Percentiles rank a stretch among this genome's conserved stretches.
phyloP scores from a whole-genome alignment of 2,329 filamentous ascomycete species.

The Fulvia fulva region DNA sequence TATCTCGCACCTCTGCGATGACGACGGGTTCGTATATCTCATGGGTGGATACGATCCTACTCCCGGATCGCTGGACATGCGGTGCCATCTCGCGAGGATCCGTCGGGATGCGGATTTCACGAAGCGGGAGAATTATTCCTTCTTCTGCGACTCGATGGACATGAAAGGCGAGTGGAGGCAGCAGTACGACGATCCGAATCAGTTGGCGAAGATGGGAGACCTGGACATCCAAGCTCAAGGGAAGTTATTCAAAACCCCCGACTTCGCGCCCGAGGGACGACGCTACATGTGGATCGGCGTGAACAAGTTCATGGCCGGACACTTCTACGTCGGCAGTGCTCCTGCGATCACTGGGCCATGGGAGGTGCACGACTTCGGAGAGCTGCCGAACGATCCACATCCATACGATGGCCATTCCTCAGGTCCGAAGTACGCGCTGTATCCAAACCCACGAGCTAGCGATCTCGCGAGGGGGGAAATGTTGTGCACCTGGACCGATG shows the following conservation, averaged over 20 bases:
- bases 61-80: neutral
- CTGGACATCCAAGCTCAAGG: conserved; percentile 5
- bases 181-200: neutral
- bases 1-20: conserved; percentile 2
- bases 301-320: conserved; percentile 3
- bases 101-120: conserved; percentile 7
- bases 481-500: conserved; percentile 9
- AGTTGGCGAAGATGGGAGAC: conserved; percentile 1
- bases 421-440: conserved; percentile 7
- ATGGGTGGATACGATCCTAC: conserved; percentile 3
- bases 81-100: conserved; percentile 5
- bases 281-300: conserved; percentile 7
- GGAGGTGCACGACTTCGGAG: conserved; percentile 6
- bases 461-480: conserved; percentile 3
- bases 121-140: conserved; percentile 6
- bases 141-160: conserved; percentile 5
- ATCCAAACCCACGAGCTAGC: conserved; percentile 5
- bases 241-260: neutral
- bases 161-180: neutral
- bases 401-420: conserved; percentile 2
- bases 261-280: neutral
- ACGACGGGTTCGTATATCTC: conserved; percentile 8
- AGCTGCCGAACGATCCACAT: conserved; percentile 2
- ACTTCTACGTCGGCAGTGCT: conserved; percentile 1
- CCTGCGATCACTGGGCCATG: neutral